Conservation (phyloP, 1,139 yeast species). For the Yamadazyma atmosphaerica region DNA sequence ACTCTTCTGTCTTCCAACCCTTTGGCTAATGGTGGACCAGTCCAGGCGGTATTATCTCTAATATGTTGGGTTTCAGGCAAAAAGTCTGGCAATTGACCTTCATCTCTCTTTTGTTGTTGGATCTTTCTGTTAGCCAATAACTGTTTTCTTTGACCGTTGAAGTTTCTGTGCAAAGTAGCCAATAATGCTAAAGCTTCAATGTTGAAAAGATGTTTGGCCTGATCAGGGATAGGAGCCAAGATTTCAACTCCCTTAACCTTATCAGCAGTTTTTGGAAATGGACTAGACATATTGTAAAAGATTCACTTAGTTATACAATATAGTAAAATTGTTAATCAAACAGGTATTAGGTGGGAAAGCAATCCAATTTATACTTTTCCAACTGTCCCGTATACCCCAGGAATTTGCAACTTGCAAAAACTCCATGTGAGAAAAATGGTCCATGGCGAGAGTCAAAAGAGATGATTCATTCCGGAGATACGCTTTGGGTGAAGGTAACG, state of each 20-base stretch:
- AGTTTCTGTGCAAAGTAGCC: slow-evolving; percentile 72
- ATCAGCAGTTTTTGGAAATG: slow-evolving; percentile 54
- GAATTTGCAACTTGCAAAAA: slow-evolving; percentile 5
- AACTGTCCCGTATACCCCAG: slow-evolving; percentile 12
- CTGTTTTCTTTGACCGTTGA: slow-evolving; percentile 59
- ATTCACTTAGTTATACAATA: slow-evolving; percentile 2
- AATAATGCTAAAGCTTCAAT: slow-evolving; percentile 71
- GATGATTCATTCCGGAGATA: too few relatives aligned
- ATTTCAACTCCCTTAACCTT: slow-evolving; percentile 65
- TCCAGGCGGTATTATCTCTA: slow-evolving; percentile 76
- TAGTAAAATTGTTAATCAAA: slow-evolving; percentile 1
- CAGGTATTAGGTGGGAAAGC: slow-evolving; percentile 18
- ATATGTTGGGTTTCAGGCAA: slow-evolving; percentile 69
- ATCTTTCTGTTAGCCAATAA: slow-evolving; percentile 60
- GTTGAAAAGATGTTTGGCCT: slow-evolving; percentile 63
- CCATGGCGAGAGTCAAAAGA: slow-evolving; percentile 4
- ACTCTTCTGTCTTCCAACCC: slow-evolving; percentile 77
- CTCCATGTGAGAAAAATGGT: slow-evolving; percentile 8
- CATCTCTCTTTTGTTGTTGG: slow-evolving; percentile 63
- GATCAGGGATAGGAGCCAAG: slow-evolving; percentile 60
- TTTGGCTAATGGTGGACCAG: slow-evolving; percentile 74
- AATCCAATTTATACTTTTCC: slow-evolving; percentile 20
- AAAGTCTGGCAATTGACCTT: slow-evolving; percentile 70
- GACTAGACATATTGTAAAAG: slow-evolving; percentile 36
- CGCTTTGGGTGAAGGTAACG: too few relatives aligned